Percentiles rank a stretch among this genome's conserved stretches.
These are phyloP conservation scores for Myxozyma geophila DNA, from an alignment of 805 yeast genomes.

Conservation along the genomic window DNA sequence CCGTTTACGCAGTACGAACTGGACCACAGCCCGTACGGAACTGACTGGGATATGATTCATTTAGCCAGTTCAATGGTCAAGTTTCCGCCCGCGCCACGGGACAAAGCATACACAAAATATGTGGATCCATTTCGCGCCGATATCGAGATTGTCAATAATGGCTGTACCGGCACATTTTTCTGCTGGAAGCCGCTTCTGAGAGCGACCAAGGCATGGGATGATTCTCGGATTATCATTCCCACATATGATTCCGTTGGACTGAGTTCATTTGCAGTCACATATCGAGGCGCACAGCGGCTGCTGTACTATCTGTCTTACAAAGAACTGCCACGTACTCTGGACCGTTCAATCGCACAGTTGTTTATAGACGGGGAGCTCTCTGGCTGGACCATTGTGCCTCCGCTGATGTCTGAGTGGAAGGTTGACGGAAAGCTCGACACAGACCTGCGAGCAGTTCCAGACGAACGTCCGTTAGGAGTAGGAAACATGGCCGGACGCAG, in stretches of 20 bases:
- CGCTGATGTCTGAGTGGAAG: constrained; percentile 25
- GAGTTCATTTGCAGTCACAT: constrained; percentile 17
- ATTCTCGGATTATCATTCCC: constrained; percentile 15
- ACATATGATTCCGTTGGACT: constrained; percentile 18
- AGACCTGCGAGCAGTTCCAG: constrained; percentile 4
- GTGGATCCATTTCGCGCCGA: constrained; percentile 14
- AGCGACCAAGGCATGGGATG: not conserved
- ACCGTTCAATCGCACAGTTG: constrained; percentile 8
- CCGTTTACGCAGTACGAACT: constrained; percentile 12
- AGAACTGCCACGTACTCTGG: constrained; percentile 19
- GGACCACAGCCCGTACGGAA: constrained; percentile 23
- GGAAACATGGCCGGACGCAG: constrained; percentile 10
- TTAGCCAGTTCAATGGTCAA: constrained; percentile 9
- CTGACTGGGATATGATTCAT: constrained; percentile 27
- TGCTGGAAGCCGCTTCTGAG: constrained; percentile 13
- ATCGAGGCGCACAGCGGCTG: constrained; percentile 25
- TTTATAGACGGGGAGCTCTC: constrained; percentile 9
- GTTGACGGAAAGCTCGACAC: constrained; percentile 13
- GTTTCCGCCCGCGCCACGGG: constrained; percentile 5
- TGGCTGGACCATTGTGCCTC: constrained; percentile 22
- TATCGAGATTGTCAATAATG: constrained; percentile 2
- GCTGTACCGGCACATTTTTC: constrained; percentile 7
- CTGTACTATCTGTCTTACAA: constrained; percentile 20
- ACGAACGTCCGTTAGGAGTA: not conserved
- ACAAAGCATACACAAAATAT: constrained; percentile 3